Conservation (phyloP, 208 protist genomes). For the Trypanosoma vivax region DNA sequence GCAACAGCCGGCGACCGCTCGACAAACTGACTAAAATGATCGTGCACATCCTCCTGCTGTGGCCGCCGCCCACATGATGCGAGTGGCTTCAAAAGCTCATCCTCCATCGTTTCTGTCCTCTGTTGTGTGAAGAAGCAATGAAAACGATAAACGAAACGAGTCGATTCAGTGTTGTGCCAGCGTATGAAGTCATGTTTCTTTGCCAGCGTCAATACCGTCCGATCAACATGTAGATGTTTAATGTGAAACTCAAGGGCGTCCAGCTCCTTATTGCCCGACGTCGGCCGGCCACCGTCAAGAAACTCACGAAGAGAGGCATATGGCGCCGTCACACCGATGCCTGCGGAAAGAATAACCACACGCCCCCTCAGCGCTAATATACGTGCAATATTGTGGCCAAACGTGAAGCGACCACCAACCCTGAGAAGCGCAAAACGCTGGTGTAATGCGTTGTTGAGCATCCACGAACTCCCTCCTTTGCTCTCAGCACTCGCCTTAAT, state of each 20-base stretch:
- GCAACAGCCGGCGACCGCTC: slow-evolving; percentile 28
- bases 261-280: slow-evolving; percentile 1
- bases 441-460: slow-evolving; percentile 46
- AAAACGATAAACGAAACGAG: slow-evolving; percentile 17
- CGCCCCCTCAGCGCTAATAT: slow-evolving; percentile 35
- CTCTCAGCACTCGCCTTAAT: slow-evolving; percentile 35
- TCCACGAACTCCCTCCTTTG: slow-evolving; percentile 50
- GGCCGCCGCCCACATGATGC: slow-evolving; percentile 33
- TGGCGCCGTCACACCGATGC: slow-evolving; percentile 63
- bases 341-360: slow-evolving; percentile 72
- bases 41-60: slow-evolving; percentile 23
- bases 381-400: slow-evolving; percentile 39
- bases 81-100: slow-evolving; percentile 7
- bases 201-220: slow-evolving; percentile 32
- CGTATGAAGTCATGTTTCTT: slow-evolving; percentile 36
- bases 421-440: slow-evolving; percentile 35
- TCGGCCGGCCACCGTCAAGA: not conserved
- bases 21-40: slow-evolving; percentile 34
- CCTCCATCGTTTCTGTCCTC: not conserved
- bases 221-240: slow-evolving; percentile 76
- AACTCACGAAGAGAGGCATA: slow-evolving; percentile 45
- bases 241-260: slow-evolving; percentile 28
- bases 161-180: slow-evolving; percentile 24
- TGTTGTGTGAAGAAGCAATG: slow-evolving; percentile 30
- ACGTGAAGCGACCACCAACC: slow-evolving; percentile 62